Base-by-base conservation (phyloP, 257 asterid genomes). In the Salvia miltiorrhiza region DNA sequence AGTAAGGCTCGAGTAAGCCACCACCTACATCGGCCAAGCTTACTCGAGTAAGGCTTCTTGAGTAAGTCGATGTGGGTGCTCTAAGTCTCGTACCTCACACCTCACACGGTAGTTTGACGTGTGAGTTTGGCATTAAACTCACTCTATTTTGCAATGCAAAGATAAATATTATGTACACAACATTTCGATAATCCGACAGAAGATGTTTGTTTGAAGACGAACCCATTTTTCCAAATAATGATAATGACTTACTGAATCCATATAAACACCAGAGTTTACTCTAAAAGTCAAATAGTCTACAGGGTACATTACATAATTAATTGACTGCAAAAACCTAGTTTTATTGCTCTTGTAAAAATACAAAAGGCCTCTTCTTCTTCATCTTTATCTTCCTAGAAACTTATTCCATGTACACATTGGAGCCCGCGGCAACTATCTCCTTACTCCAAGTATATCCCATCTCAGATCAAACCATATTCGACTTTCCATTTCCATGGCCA, bases 351-450 rank as follows among this genome's bases (percentile, higher is more conserved):
- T 41, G 10, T 35, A 43, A 23, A 74, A 73, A 61, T 79, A 79
- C 80, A 57, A 62, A 72, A 60, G 61, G 66, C 59, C 72, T 24
- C 65, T 74, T 65, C 71, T 66, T 41, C 61, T 70, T 50, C 69
- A 47, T 53, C 50, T 63, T n/a, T n/a, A n/a, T 41, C 77, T 71
- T 23, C 72, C 72, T 59, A 55, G 73, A 66, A 69, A 44, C 75
- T 84, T 81, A 76, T 84, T 86, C 69, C 77, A 72, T 86, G 55
- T 81, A 82, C 90, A 86, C 35, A 57, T 30, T 37, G 76, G 69
- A 32, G 54, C 64, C 76, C 74, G 65, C 24, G 61, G 70, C 59
- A 79, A 62, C 49, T 67, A 73, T 30, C 79, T 59, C 75, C 2
- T 40, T 19, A 5, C 53, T 37, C 71, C 70, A n/a, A 66, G 48